These are phyloP conservation scores for Xylariaceae sp. DNA, from an alignment of 2,329 filamentous ascomycete species.

Conservation along the genomic window DNA sequence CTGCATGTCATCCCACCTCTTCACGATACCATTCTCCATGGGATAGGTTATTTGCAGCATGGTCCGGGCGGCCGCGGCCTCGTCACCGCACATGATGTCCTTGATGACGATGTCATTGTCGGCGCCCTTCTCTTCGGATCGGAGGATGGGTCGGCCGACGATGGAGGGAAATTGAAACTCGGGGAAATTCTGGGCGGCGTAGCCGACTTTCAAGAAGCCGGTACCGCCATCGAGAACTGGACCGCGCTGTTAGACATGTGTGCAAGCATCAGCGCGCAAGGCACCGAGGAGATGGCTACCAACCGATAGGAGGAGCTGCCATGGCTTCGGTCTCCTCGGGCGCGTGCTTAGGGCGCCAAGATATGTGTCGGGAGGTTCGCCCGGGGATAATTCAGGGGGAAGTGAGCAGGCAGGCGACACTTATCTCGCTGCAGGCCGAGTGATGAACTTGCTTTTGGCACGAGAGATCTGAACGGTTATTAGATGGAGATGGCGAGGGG, in stretches of 20 bases:
- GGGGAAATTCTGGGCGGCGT: slow-evolving; percentile 98
- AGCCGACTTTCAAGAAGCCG: slow-evolving; percentile 98
- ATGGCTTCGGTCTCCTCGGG: slow-evolving; percentile 34
- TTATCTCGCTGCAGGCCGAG: background rate
- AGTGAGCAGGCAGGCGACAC: background rate
- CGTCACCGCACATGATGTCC: slow-evolving; percentile 99
- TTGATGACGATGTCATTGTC: slow-evolving; percentile 70
- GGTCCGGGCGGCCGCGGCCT: slow-evolving; percentile 88
- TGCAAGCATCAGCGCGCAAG: slow-evolving; percentile 9
- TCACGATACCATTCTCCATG: slow-evolving; percentile 99
- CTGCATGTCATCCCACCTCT: slow-evolving; percentile 99
- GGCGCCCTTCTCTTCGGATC: slow-evolving; percentile 77
- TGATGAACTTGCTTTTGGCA: background rate
- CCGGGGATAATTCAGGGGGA: slow-evolving; percentile 4
- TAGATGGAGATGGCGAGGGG: slow-evolving; percentile 9
- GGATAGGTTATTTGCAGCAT: slow-evolving; percentile 99
- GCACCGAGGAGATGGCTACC: slow-evolving; percentile 28
- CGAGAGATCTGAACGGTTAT: background rate
- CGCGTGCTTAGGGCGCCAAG: slow-evolving; percentile 6
- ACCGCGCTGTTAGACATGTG: slow-evolving; percentile 23
- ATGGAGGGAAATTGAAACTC: slow-evolving; percentile 98
- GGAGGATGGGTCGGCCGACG: slow-evolving; percentile 93
- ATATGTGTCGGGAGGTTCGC: slow-evolving; percentile 7
- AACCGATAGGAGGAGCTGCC: slow-evolving; percentile 53
- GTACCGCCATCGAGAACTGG: slow-evolving; percentile 98